Evolutionary conservation across 768 basidiomycete species (phyloP), one percentile per base, ranked within the genome.

Genomic region (Dioszegia aurantiaca): DNA sequence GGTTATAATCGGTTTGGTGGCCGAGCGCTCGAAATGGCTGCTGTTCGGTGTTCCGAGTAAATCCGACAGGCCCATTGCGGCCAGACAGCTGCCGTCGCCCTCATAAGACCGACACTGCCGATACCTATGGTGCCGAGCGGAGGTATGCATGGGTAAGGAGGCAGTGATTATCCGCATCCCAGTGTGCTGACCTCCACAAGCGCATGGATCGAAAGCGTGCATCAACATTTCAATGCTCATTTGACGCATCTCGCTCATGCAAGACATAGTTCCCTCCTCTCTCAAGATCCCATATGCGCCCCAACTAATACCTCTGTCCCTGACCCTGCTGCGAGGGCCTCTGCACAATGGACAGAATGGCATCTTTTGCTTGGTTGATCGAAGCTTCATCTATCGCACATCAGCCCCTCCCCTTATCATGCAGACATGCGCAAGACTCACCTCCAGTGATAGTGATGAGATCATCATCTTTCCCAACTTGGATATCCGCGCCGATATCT

Each of bases 401-500:
- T 43, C 33, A 24, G 47, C 30, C 27, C n/a, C 27, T 37, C 21
- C 14, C 33, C 23, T 53, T 46, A 36, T 8, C 19, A 17, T 14
- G 6, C 14, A 4, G 42, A 16, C 39, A 28, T n/a, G n/a, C n/a
- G n/a, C n/a, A 33, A 14, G 9, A 79, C 86, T 63, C 70, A 90
- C 90, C 92, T 41, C 77, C 77, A 48, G 87, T 84, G 70, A 97
- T 87, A 63, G 87, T 84, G 68, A 95, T 93, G 28, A 85, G 86
- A 76, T 81, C 89, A 72, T 87, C 88, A 62, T 92, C 91, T 63
- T 89, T 85, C 75, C 89, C 85, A 55, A 97, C 89, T 41, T 84
- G 89, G 67, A 97, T 91, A 72, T 94, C 90, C 55, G 92, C 88
- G 40, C 90, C 89, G 52, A 88, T 94, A 78, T 91, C 90, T 51